These are phyloP conservation scores for Persicaria tinctoria DNA, from an alignment of 148 eudicot genomes.

Conservation along the genomic window DNA sequence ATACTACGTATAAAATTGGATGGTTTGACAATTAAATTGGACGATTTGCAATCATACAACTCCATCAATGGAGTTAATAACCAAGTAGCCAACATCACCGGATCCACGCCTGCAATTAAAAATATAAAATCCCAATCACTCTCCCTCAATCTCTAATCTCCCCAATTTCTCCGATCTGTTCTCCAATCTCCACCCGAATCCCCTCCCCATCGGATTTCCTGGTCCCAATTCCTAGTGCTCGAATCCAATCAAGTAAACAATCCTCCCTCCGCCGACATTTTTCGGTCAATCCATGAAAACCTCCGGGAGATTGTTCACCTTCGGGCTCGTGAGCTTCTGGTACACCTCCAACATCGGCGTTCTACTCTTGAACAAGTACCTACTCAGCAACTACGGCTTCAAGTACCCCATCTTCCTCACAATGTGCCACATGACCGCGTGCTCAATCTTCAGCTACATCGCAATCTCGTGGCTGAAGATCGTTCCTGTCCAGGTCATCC, in stretches of 20 bases:
- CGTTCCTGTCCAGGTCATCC: constrained; percentile 11
- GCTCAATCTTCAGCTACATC: constrained; percentile 15
- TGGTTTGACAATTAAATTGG: no score
- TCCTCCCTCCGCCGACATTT: background rate
- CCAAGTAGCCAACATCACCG: no score
- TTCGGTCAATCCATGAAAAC: constrained; percentile 24
- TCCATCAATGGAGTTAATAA: no score
- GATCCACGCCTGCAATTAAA: no score
- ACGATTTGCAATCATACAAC: no score
- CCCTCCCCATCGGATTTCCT: background rate
- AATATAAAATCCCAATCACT: background rate
- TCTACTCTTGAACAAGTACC: constrained; percentile 6
- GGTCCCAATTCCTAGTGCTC: background rate
- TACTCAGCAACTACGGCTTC: constrained; percentile 11
- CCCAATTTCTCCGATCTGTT: background rate
- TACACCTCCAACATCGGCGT: constrained; percentile 14
- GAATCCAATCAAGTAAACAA: background rate
- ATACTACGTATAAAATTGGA: no score
- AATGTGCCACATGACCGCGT: constrained; percentile 17
- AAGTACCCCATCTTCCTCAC: constrained; percentile 15
- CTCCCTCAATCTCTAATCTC: constrained; percentile 4
- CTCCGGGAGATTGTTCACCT: constrained; percentile 44
- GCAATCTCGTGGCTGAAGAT: constrained; percentile 11
- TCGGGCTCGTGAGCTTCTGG: constrained; percentile 36
- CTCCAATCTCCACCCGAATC: background rate